phyloP scores from a whole-genome alignment of 176 grass and related monocot species.

The Puccinellia tenuiflora region DNA sequence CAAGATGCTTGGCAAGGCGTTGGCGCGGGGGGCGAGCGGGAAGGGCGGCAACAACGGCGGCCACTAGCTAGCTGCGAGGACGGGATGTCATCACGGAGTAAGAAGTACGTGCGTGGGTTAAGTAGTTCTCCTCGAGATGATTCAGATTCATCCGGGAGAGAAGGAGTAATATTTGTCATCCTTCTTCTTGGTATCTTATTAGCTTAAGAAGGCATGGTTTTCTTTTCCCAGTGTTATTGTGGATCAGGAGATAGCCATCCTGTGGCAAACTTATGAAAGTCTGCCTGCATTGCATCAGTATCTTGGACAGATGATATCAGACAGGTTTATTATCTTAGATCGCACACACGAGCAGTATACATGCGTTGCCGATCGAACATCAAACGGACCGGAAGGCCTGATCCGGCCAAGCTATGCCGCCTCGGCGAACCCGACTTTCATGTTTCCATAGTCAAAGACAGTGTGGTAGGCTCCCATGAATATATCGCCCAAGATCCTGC shows the following conservation, averaged over 20 bases:
- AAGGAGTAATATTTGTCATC: slow-evolving; percentile 2
- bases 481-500: slow-evolving; percentile 85
- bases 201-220: not conserved
- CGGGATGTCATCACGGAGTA: not conserved
- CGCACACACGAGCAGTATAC: slow-evolving; percentile 7
- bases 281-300: not conserved
- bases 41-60: slow-evolving; percentile 1
- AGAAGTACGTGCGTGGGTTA: not conserved
- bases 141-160: slow-evolving; percentile 84
- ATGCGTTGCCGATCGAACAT: not conserved
- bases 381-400: not conserved
- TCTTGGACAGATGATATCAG: not conserved
- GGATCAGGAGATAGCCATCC: slow-evolving; percentile 4
- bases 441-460: slow-evolving; percentile 85
- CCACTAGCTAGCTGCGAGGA: not conserved
- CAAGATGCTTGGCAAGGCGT: slow-evolving; percentile 36
- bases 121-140: slow-evolving; percentile 60
- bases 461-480: slow-evolving; percentile 98
- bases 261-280: not conserved
- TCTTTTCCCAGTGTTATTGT: slow-evolving; percentile 1
- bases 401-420: slow-evolving; percentile 36
- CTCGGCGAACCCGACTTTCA: slow-evolving; percentile 73
- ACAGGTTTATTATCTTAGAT: slow-evolving; percentile 5
- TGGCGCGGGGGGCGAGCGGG: slow-evolving; percentile 18
- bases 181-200: slow-evolving; percentile 10